Conservation (phyloP, 495 filamentous ascomycete species). For the Trypethelium eluteriae region DNA sequence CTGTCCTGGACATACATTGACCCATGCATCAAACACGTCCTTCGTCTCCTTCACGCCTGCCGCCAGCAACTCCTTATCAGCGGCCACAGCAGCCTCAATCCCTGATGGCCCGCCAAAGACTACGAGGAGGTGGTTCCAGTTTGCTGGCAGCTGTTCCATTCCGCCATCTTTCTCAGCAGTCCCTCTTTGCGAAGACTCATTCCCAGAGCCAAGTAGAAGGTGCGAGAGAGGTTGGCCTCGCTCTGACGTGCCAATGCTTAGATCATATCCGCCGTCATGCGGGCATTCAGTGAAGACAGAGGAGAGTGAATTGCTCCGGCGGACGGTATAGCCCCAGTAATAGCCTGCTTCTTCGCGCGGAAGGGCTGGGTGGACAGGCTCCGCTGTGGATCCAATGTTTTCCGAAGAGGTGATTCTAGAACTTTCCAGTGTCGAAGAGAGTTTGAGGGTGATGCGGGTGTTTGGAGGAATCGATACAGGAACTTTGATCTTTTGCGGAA, state of each 20-base stretch:
- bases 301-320: conserved; percentile 51
- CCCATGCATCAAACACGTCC: conserved; percentile 69
- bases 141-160: conserved; percentile 22
- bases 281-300: conserved; percentile 51
- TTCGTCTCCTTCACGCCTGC: conserved; percentile 45
- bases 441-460: conserved; percentile 59
- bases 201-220: background rate
- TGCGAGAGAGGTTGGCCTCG: conserved; percentile 41
- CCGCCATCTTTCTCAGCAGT: conserved; percentile 26
- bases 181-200: background rate
- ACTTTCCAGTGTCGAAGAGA: conserved; percentile 35
- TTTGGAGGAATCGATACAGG: conserved; percentile 47
- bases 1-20: conserved; percentile 65
- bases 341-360: conserved; percentile 62
- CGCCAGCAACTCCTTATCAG: conserved; percentile 48
- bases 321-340: conserved; percentile 68
- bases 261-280: conserved; percentile 39
- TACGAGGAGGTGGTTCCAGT: conserved; percentile 60
- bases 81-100: conserved; percentile 59
- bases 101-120: conserved; percentile 68
- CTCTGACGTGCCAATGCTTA: conserved; percentile 68
- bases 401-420: conserved; percentile 8
- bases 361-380: conserved; percentile 50
- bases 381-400: conserved; percentile 30
- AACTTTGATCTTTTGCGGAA: conserved; percentile 46